Percentiles rank a stretch among this genome's conserved stretches.
Evolutionary conservation across 2,329 filamentous ascomycete genomes (phyloP).

Genomic region (Aspergillus fumigatus): DNA sequence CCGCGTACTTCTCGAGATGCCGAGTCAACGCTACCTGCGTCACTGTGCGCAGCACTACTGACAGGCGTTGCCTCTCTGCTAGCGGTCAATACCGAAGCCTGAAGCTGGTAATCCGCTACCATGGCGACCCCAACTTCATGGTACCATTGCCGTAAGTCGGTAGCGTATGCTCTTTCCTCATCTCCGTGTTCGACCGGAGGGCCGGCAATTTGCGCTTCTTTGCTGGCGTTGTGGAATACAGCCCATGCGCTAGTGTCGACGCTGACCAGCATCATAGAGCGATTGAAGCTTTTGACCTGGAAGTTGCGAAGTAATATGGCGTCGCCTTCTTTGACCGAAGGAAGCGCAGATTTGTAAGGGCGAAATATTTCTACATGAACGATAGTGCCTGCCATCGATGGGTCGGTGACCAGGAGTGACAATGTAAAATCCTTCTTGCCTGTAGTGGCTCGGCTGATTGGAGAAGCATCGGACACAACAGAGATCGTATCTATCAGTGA

Average conservation of each 20-base stretch:
- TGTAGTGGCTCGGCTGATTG: constrained; percentile 30
- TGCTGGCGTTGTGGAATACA: constrained; percentile 34
- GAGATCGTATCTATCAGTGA: constrained; percentile 40
- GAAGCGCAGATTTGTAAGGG: constrained; percentile 36
- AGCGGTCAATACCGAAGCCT: constrained; percentile 29
- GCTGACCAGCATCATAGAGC: constrained; percentile 39
- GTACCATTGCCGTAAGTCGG: constrained; percentile 40
- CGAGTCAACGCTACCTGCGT: constrained; percentile 29
- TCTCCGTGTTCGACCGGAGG: constrained; percentile 38
- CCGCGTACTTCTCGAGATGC: constrained; percentile 12
- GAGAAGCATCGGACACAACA: constrained; percentile 31
- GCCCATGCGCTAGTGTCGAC: constrained; percentile 44
- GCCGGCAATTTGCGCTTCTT: constrained; percentile 29
- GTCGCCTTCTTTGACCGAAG: constrained; percentile 35
- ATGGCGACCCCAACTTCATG: constrained; percentile 29
- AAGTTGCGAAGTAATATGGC: constrained; percentile 44
- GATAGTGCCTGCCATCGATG: constrained; percentile 37
- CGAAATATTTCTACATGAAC: constrained; percentile 41
- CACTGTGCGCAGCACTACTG: constrained; percentile 27
- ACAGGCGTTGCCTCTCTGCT: constrained; percentile 22
- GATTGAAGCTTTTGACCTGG: constrained; percentile 39
- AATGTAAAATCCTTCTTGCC: constrained; percentile 39
- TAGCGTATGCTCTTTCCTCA: constrained; percentile 34
- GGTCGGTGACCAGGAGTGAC: constrained; percentile 42
- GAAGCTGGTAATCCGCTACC: constrained; percentile 33